Base-by-base conservation (phyloP, 1,284 basidiomycete species). In the Papiliotrema fonsecae region DNA sequence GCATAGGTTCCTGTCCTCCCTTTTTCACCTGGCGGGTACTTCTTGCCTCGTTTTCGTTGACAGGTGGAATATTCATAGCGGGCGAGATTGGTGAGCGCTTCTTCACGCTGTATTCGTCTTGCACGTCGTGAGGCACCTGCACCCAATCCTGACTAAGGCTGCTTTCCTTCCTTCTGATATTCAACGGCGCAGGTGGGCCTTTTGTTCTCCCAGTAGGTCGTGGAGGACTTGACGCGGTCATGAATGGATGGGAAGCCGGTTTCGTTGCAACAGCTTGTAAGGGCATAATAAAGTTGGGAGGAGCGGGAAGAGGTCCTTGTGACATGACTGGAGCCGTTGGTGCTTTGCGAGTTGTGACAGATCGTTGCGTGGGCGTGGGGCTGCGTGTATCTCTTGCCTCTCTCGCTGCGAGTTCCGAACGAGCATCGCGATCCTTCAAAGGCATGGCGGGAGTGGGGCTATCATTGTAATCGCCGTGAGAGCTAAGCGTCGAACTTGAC, bases 81-180 rank as follows among this genome's bases (percentile, higher is more conserved):
- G 27, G 54, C 2, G 35, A 45, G 14, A 42, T 18, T 4, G 49
- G 46, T 30, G 36, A 36, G 13, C 28, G 35, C 27, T 28, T 45
- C 35, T 28, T 39, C 19, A 43, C 40, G 24, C 39, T 39, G 10
- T 38, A 21, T 18, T 42, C 40, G 14, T 49, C 41, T 1, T 51
- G 42, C 2, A 44, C 14, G 32, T 48, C 43, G n/a, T n/a, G n/a
- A n/a, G n/a, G n/a, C 10, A 65, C 40, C 28, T 62, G 55, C 10
- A 63, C 54, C 61, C 64, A 65, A 39, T 62, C 56, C 45, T 62
- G 58, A 34, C 60, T 62, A 26, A 64, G 31, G 9, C 63, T 38
- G 19, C 54, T 49, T 45, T 59, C 49, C 34, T 50, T 46, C 38
- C 48, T 52, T 27, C 13, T 39, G 25, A 47, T 16, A 21, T 26